Conservation (phyloP, 192 early-diverging fungal genomes). For the Coemansia umbellata region DNA sequence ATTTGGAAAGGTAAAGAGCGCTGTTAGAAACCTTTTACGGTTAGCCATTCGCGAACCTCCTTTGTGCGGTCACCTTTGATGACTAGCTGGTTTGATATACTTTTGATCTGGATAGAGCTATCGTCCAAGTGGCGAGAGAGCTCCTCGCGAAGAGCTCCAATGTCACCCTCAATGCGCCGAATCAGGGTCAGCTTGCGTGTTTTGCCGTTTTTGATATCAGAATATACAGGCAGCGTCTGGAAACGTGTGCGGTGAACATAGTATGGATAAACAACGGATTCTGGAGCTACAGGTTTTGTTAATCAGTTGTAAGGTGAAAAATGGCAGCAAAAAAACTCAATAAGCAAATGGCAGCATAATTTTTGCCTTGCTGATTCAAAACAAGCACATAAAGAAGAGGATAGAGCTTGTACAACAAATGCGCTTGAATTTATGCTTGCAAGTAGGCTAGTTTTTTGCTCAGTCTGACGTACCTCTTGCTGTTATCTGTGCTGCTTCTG, state of each 20-base stretch:
- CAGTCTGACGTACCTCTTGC: no score
- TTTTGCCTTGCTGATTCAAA: no score
- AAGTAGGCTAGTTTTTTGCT: no score
- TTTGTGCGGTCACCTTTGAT: slow-evolving; percentile 54
- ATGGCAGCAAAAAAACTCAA: no score
- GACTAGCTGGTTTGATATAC: slow-evolving; percentile 51
- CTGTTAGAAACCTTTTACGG: slow-evolving; percentile 53
- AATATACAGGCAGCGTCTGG: slow-evolving; percentile 66
- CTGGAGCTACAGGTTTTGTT: background rate
- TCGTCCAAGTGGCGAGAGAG: slow-evolving; percentile 17
- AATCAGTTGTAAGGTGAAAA: no score
- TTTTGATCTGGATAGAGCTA: slow-evolving; percentile 31
- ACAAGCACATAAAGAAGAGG: no score
- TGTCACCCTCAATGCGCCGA: slow-evolving; percentile 68
- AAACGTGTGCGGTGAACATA: slow-evolving; percentile 61
- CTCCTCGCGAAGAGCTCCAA: slow-evolving; percentile 44
- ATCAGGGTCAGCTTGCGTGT: slow-evolving; percentile 62
- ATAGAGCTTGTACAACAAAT: no score
- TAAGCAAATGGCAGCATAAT: no score
- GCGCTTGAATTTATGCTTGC: no score
- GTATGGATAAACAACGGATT: slow-evolving; percentile 45
- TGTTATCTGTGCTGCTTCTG: background rate
- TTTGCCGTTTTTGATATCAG: slow-evolving; percentile 62
- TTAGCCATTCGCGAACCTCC: slow-evolving; percentile 56
- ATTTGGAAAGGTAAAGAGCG: no score